phyloP scores from a whole-genome alignment of 106 monocot genomes.

The Hemerocallis citrina region DNA sequence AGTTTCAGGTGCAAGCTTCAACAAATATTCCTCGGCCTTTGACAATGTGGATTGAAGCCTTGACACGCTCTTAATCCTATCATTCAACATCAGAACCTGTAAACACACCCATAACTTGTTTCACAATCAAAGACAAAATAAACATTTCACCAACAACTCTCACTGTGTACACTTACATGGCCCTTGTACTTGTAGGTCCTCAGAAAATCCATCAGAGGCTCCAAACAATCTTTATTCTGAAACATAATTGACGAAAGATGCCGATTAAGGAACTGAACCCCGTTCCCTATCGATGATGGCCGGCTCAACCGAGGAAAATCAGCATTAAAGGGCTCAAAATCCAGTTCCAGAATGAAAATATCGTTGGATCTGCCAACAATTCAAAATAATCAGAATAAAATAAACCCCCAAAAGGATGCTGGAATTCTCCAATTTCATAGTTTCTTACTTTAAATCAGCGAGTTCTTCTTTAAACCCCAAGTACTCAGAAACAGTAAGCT shows the following conservation, averaged over 20 bases:
- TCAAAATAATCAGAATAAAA: too few relatives aligned
- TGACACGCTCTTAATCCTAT: conserved; percentile 66
- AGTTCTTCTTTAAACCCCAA: conserved; percentile 90
- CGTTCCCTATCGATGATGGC: conserved; percentile 90
- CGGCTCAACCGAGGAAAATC: conserved; percentile 54
- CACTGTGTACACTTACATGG: conserved; percentile 48
- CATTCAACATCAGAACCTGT: conserved; percentile 91
- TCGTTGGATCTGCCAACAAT: conserved; percentile 45
- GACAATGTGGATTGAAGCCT: conserved; percentile 65
- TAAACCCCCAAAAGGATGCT: too few relatives aligned
- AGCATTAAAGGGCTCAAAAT: conserved; percentile 89
- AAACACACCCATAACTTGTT: background rate
- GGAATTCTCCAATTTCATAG: background rate
- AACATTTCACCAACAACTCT: background rate
- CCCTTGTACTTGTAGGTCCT: conserved; percentile 68
- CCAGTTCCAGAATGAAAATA: conserved; percentile 63
- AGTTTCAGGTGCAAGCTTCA: conserved; percentile 48
- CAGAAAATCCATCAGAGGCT: conserved; percentile 85
- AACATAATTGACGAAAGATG: conserved; percentile 93
- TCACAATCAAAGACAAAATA: background rate
- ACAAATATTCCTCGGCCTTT: conserved; percentile 72
- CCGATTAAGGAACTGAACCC: conserved; percentile 91
- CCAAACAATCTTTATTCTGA: conserved; percentile 70
- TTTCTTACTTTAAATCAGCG: conserved; percentile 50
- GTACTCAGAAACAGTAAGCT: conserved; percentile 65